phyloP scores from a whole-genome alignment of 352 stramenopile species.

The Blastocystis sp. region DNA sequence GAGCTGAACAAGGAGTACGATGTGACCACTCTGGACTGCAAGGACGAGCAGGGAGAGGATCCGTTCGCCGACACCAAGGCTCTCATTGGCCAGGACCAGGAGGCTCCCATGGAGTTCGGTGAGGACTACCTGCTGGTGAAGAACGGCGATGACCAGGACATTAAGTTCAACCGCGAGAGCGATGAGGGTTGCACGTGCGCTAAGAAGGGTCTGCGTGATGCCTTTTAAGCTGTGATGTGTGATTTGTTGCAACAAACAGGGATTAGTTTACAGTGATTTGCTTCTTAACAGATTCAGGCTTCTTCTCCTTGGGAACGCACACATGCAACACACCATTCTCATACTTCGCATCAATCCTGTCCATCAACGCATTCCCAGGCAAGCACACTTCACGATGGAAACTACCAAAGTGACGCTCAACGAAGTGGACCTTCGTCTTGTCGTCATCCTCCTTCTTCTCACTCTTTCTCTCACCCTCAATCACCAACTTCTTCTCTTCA shows the following conservation, averaged over 20 bases:
- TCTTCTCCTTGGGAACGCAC: not conserved
- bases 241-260: too few species aligned
- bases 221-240: too few species aligned
- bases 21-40: slow-evolving; percentile 37
- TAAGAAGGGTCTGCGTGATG: not conserved
- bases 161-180: not conserved
- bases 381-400: slow-evolving; percentile 34
- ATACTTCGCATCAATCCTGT: slow-evolving; percentile 17
- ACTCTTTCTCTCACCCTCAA: slow-evolving; percentile 30
- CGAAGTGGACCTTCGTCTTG: not conserved
- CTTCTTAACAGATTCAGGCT: not conserved
- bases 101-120: not conserved
- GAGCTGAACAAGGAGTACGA: slow-evolving; percentile 52
- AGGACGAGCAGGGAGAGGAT: slow-evolving; percentile 41
- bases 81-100: not conserved
- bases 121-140: not conserved
- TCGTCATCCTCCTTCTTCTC: not conserved
- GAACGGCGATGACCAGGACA: not conserved
- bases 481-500: not conserved
- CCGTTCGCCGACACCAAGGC: slow-evolving; percentile 32
- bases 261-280: slow-evolving; percentile 34
- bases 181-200: slow-evolving; percentile 55
- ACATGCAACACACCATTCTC: slow-evolving; percentile 46
- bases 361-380: slow-evolving; percentile 1
- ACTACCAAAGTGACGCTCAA: slow-evolving; percentile 22